Base-by-base conservation (phyloP, 2,329 filamentous ascomycete species). In the Fusarium udum region DNA sequence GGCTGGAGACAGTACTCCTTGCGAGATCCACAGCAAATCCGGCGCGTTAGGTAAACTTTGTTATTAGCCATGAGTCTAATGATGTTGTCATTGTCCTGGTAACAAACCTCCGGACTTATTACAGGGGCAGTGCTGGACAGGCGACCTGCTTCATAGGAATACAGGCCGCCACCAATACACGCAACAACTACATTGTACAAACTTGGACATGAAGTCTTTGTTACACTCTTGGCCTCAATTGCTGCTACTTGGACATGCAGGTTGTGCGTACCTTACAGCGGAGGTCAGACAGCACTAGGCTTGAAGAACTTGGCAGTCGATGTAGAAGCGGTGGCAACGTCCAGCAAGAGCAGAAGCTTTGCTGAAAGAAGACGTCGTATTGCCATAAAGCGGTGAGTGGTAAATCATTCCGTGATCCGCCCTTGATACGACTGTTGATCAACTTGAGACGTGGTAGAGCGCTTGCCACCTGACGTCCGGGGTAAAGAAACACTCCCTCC, bases 371-470 rank as follows among this genome's bases (percentile, higher is more conserved):
- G 32, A 58, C 26, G 66, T 69, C 53, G 67, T 65, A 69, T 69
- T 64, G 66, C 67, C 67, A 48, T 52, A 59, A 53, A 58, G 66
- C 60, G 65, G 58, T 59, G 66, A 70, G 37, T 69, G 67, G 66
- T 53, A 69, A 69, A 49, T 31, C 28, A 32, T 69, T 65, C 60
- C 59, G 67, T 52, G 52, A 58, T 64, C 67, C 67, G 67, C 51
- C 67, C 40, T 64, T 40, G 34, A 69, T 69, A 53, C 51, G 52
- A 64, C 52, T 34, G 58, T 69, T 65, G 40, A 69, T 69, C 65
- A 69, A 65, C 37, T 69, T 60, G 52, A 59, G 48, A 57, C 66
- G 31, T 65, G 42, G 42, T 69, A 57, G 39, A 42, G 37, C 24
- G 45, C 52, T 59, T 70, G 46, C 59, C 67, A 57, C 66, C 49